phyloP scores from a whole-genome alignment of 139 green algal species.

The Gonium pectorale region DNA sequence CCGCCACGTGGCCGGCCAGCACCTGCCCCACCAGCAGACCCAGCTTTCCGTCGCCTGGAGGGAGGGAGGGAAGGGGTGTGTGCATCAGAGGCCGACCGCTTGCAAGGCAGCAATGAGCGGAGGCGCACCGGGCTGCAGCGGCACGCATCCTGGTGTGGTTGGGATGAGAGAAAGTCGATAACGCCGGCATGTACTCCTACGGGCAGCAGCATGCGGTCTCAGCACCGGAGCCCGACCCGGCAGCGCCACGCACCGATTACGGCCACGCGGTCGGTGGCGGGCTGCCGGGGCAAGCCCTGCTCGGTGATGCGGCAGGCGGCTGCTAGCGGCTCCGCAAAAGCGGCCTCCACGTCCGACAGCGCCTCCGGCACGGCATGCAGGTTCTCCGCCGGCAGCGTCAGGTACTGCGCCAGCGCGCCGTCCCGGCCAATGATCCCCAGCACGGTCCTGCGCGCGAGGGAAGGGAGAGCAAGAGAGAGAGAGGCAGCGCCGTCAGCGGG shows the following conservation, averaged over 20 bases:
- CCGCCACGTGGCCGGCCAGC: slow-evolving; percentile 35
- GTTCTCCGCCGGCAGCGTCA: slow-evolving; percentile 70
- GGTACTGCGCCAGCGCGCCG: slow-evolving; percentile 72
- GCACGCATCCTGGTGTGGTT: too few species aligned
- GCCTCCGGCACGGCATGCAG: slow-evolving; percentile 72
- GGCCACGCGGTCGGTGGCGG: slow-evolving; percentile 12
- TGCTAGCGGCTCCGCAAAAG: slow-evolving; percentile 82
- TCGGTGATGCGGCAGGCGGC: slow-evolving; percentile 80
- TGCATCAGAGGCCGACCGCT: too few species aligned
- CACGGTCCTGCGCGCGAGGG: slow-evolving; percentile 56
- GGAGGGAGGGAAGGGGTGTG: neutral
- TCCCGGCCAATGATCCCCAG: slow-evolving; percentile 84
- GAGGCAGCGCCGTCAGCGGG: neutral
- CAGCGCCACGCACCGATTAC: slow-evolving; percentile 21
- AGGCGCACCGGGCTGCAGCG: too few species aligned
- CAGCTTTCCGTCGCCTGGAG: slow-evolving; percentile 79
- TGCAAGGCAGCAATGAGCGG: too few species aligned
- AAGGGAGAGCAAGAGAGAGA: neutral
- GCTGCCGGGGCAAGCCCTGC: slow-evolving; percentile 62
- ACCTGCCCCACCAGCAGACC: slow-evolving; percentile 72
- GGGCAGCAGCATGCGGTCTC: too few species aligned
- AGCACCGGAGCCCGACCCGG: too few species aligned
- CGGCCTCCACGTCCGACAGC: slow-evolving; percentile 69
- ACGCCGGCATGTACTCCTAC: too few species aligned
- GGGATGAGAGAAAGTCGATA: too few species aligned